Conservation (phyloP, 345 rosid genomes). For the Turnera subulata region DNA sequence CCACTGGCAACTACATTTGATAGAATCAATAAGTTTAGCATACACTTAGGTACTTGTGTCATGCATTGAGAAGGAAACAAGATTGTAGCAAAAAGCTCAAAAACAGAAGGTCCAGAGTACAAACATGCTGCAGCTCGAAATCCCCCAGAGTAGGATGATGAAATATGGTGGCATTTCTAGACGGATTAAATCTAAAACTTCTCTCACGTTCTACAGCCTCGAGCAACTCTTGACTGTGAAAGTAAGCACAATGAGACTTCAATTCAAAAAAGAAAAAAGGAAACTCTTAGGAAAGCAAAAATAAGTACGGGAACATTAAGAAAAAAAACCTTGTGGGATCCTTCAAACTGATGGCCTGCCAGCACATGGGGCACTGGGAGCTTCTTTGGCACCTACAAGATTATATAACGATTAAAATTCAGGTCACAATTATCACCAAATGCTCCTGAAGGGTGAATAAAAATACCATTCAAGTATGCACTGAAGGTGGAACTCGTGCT, state of each 20-base stretch:
- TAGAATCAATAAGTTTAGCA: background rate
- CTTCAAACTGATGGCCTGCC: conserved; percentile 89
- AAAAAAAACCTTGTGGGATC: conserved; percentile 68
- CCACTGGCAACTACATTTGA: conserved; percentile 62
- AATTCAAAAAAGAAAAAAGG: too few species aligned
- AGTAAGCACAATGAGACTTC: conserved; percentile 9
- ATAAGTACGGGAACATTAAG: background rate
- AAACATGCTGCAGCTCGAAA: conserved; percentile 89
- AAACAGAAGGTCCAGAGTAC: conserved; percentile 24
- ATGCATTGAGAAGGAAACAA: background rate
- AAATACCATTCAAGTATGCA: conserved; percentile 93
- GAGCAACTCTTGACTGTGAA: conserved; percentile 80
- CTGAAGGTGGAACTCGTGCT: conserved; percentile 97
- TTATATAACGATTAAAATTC: conserved; percentile 1
- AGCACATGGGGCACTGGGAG: conserved; percentile 98
- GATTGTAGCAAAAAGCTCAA: conserved; percentile 6
- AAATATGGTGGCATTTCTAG: conserved; percentile 84
- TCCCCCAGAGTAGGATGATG: conserved; percentile 94
- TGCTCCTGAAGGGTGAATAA: background rate
- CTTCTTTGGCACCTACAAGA: conserved; percentile 92
- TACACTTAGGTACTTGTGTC: background rate
- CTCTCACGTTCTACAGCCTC: conserved; percentile 89
- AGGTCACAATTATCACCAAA: background rate
- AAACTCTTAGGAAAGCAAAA: background rate
- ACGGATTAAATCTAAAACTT: conserved; percentile 58